Base-by-base conservation (phyloP, 805 yeast genomes). In the Yamadazyma phyllophila region DNA sequence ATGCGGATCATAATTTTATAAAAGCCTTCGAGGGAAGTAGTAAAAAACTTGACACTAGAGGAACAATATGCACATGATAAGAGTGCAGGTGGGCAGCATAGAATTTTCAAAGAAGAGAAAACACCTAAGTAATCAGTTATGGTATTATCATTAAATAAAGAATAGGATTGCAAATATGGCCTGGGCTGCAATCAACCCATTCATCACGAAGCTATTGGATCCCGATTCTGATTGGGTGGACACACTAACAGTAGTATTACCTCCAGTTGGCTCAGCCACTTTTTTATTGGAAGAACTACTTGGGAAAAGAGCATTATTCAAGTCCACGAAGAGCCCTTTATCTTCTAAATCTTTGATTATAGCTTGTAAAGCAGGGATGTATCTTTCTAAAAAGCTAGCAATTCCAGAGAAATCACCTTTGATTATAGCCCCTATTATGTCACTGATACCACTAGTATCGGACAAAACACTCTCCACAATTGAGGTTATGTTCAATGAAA, bases 291-390 rank as follows among this genome's bases (percentile, higher is more conserved):
- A 35, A 9, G 46, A 36, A 26, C 39, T 43, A 12, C 43, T 30
- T 17, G 52, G 52, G 47, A 51, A 51, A 20, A 71, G 50, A 36
- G 57, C 62, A 37, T 59, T 45, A 53, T 71, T 71, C 59, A 71
- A 65, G 45, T 67, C 63, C 13, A 53, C 61, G 46, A 71, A 71
- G 8, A 67, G 56, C 6, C 76, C 76, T 34, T 57, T 58, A 26
- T 54, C 41, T 47, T 71, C 71, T 30, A 70, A 62, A 36, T 62
- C 72, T 5, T 41, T 34, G 35, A 69, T 39, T 13, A 69, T 63
- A n/a, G 49, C 58, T 38, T 53, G 51, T 16, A 69, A 42, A 4
- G 72, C 74, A 8, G 55, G 52, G 12, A 57, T 43, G 49, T 70
- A 71, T 48, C 62, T 60, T 27, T 60, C 61, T 10, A 53, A 36